phyloP scores from a whole-genome alignment of 108 stramenopile genomes.

The Pseudonitzschia multiseries region DNA sequence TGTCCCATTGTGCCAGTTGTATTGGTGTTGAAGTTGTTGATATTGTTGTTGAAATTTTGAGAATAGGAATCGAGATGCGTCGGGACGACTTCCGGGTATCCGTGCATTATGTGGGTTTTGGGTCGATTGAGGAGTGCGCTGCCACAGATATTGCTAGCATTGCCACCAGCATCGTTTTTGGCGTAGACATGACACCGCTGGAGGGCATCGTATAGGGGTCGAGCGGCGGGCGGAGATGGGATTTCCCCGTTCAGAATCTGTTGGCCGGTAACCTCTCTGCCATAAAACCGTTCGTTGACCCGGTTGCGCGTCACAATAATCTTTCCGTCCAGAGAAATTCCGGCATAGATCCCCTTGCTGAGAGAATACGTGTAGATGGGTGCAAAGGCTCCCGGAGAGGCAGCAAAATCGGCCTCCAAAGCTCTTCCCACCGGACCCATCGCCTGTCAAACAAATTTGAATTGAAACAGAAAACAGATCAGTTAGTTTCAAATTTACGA shows the following conservation, averaged over 20 bases:
- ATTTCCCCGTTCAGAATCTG: slow-evolving; percentile 73
- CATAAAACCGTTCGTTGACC: slow-evolving; percentile 97
- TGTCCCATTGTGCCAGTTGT: neutral
- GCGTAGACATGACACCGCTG: slow-evolving; percentile 83
- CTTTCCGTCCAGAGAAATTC: slow-evolving; percentile 91
- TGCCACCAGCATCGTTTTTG: slow-evolving; percentile 3
- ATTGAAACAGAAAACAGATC: no score
- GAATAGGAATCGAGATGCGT: neutral
- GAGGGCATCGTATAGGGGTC: slow-evolving; percentile 87
- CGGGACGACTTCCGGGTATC: slow-evolving; percentile 9
- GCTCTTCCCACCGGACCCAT: slow-evolving; percentile 92
- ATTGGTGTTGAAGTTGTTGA: neutral
- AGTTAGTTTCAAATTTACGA: no score
- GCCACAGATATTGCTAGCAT: neutral
- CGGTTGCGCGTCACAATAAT: slow-evolving; percentile 79
- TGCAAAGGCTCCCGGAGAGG: slow-evolving; percentile 54
- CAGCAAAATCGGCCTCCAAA: slow-evolving; percentile 84
- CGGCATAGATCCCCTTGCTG: slow-evolving; percentile 92
- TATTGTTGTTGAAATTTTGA: neutral
- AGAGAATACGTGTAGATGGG: slow-evolving; percentile 93
- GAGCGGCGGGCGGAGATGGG: slow-evolving; percentile 82
- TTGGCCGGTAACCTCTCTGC: slow-evolving; percentile 54
- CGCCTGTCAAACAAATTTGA: slow-evolving; percentile 17
- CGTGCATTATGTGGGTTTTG: slow-evolving; percentile 4
- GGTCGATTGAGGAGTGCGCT: slow-evolving; percentile 1